Evolutionary conservation across 768 basidiomycete genomes (phyloP).

Genomic region (Suillus variegatus): DNA sequence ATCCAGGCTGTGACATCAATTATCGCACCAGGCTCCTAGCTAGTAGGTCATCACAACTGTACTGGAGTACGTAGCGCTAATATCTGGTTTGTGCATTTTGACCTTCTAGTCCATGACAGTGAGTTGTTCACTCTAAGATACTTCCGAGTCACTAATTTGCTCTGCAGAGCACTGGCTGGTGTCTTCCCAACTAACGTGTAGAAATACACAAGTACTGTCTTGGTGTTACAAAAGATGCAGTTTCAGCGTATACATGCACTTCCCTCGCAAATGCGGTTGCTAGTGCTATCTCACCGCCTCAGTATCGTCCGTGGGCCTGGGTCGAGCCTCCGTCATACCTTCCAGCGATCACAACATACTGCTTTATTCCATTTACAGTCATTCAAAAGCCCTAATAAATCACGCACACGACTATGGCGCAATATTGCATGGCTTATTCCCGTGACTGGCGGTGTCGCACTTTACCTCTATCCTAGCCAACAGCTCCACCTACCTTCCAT

Average conservation of each 20-base stretch:
- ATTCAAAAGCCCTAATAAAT: conserved; percentile 33
- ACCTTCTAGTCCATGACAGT: neutral
- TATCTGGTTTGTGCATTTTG: neutral
- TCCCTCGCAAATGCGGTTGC: conserved; percentile 27
- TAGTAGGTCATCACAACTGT: neutral
- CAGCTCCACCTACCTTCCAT: conserved; percentile 46
- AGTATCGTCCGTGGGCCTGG: neutral
- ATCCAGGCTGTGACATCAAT: neutral
- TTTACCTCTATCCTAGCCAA: conserved; percentile 49
- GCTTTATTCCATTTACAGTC: conserved; percentile 26
- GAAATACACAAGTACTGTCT: neutral
- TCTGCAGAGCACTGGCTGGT: neutral
- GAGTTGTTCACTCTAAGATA: neutral
- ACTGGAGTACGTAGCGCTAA: neutral
- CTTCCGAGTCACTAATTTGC: neutral
- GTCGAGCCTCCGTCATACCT: conserved; percentile 25
- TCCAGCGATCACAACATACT: conserved; percentile 19
- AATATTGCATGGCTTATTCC: conserved; percentile 56
- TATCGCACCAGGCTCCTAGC: neutral
- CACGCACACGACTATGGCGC: conserved; percentile 26
- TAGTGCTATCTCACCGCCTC: conserved; percentile 17
- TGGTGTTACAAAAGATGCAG: conserved; percentile 17
- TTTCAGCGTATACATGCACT: conserved; percentile 24
- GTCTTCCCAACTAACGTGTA: neutral
- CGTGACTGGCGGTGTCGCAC: conserved; percentile 51